phyloP scores from a whole-genome alignment of 345 rosid species.

The Gossypium rotundifolium region DNA sequence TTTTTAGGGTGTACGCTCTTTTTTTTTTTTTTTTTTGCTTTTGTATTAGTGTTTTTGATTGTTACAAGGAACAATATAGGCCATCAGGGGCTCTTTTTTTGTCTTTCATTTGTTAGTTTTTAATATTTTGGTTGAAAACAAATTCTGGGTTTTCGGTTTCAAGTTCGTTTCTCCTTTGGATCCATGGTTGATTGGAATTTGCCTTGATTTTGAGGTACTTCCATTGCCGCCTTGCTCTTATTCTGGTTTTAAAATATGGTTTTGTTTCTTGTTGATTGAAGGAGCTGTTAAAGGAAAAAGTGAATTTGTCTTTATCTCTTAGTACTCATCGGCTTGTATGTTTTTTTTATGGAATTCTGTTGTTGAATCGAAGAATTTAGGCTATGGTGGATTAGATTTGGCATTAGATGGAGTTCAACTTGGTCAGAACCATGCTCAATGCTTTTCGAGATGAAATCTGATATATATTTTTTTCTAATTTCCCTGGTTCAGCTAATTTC shows the following conservation, averaged over 20 bases:
- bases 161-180: constrained; percentile 13
- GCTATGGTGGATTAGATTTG: constrained; percentile 1
- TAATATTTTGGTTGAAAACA: not conserved
- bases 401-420: not conserved
- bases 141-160: constrained; percentile 9
- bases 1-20: not conserved
- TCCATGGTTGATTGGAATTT: constrained; percentile 19
- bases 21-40: not conserved
- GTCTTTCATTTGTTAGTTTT: not conserved
- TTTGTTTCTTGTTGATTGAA: not conserved
- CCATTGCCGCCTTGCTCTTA: constrained; percentile 4
- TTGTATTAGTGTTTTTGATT: not conserved
- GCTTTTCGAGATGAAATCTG: not conserved
- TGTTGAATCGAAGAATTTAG: not conserved
- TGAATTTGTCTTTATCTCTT: constrained; percentile 7
- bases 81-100: not conserved
- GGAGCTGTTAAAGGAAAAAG: constrained; percentile 4
- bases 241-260: not conserved
- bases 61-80: constrained; percentile 7
- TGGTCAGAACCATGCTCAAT: not conserved
- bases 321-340: not conserved
- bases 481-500: constrained; percentile 8
- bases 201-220: constrained; percentile 19
- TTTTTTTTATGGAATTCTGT: not conserved
- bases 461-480: not conserved